Evolutionary conservation across 2,329 filamentous ascomycete species (phyloP).

Genomic region (Diaporthe citri): DNA sequence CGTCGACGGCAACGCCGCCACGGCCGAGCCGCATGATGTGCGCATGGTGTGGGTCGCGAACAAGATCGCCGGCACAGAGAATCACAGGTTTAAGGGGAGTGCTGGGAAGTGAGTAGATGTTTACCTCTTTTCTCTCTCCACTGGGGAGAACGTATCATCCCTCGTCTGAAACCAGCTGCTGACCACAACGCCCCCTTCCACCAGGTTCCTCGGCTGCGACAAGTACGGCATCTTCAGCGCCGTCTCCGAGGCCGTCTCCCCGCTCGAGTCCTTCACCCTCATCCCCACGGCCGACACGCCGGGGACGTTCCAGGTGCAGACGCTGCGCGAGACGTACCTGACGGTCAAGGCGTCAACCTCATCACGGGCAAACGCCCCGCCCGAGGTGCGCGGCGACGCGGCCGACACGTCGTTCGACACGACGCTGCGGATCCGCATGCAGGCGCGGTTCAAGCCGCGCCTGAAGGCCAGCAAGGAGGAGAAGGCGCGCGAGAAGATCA

Average conservation of each 20-base stretch:
- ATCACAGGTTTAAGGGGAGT: slow-evolving; percentile 88
- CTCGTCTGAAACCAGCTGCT: background rate
- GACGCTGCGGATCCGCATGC: slow-evolving; percentile 88
- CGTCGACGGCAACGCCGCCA: slow-evolving; percentile 83
- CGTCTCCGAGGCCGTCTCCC: slow-evolving; percentile 83
- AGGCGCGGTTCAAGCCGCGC: slow-evolving; percentile 91
- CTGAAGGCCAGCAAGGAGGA: slow-evolving; percentile 85
- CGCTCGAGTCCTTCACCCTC: slow-evolving; percentile 84
- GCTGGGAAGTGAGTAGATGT: slow-evolving; percentile 76
- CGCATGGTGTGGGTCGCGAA: slow-evolving; percentile 96
- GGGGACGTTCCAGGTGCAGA: slow-evolving; percentile 81
- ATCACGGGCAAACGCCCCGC: slow-evolving; percentile 61
- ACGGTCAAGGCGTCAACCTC: slow-evolving; percentile 68
- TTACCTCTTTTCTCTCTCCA: background rate
- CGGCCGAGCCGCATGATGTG: slow-evolving; percentile 94
- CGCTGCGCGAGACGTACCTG: slow-evolving; percentile 78
- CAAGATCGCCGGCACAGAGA: slow-evolving; percentile 83
- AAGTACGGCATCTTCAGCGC: slow-evolving; percentile 84
- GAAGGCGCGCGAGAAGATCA: slow-evolving; percentile 87
- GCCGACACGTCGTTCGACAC: slow-evolving; percentile 76
- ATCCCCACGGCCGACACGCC: slow-evolving; percentile 74
- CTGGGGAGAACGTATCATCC: background rate
- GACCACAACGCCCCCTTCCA: background rate
- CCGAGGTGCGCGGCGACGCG: slow-evolving; percentile 83
- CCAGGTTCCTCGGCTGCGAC: slow-evolving; percentile 87